phyloP scores from a whole-genome alignment of 805 yeast genomes.

The Gaillardinia entomophila region DNA sequence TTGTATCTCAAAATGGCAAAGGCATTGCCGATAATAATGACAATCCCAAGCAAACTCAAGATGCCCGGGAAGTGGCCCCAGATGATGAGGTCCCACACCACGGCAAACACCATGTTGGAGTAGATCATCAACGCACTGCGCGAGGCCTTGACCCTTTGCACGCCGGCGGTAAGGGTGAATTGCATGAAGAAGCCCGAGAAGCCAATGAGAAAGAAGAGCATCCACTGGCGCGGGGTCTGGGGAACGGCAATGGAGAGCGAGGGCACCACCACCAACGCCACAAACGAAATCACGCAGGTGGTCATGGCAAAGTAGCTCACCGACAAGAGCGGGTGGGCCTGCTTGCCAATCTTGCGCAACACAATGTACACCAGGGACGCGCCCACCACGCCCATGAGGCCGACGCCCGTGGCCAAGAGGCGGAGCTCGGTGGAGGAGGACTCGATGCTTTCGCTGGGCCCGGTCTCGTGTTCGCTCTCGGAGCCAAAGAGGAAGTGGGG shows the following conservation, averaged over 20 bases:
- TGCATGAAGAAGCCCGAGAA: constrained; percentile 80
- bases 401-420: constrained; percentile 57
- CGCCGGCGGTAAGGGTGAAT: constrained; percentile 70
- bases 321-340: constrained; percentile 74
- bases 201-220: constrained; percentile 56
- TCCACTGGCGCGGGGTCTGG: constrained; percentile 59
- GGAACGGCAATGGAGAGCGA: constrained; percentile 58
- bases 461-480: constrained; percentile 22
- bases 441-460: constrained; percentile 38
- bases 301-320: constrained; percentile 71
- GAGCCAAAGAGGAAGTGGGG: constrained; percentile 67
- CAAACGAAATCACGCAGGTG: constrained; percentile 49
- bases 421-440: constrained; percentile 49
- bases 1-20: constrained; percentile 51
- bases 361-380: constrained; percentile 65
- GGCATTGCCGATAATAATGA: constrained; percentile 63
- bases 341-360: constrained; percentile 67
- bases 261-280: constrained; percentile 52
- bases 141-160: constrained; percentile 75
- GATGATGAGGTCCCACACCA: constrained; percentile 64
- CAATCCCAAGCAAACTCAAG: constrained; percentile 64
- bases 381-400: constrained; percentile 63
- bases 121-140: constrained; percentile 72
- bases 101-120: constrained; percentile 71
- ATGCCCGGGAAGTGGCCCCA: constrained; percentile 72